Evolutionary conservation across 2,329 filamentous ascomycete species (phyloP), one percentile per base, ranked within the genome.

Genomic region (Xylaria sp.): DNA sequence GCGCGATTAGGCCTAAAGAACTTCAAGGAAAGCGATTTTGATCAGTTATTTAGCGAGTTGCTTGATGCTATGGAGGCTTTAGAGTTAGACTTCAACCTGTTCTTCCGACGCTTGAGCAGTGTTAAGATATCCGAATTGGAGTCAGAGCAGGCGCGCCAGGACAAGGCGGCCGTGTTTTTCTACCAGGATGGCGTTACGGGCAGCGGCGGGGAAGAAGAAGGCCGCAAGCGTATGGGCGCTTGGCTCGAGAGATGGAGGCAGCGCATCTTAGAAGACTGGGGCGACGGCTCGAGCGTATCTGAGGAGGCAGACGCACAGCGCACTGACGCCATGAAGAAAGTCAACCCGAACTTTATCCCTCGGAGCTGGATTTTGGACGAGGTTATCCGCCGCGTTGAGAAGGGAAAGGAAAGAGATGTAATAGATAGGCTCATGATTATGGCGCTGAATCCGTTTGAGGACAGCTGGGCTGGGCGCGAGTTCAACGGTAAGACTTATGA

Each of bases 321-420:
- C 64, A 85, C 88, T 61, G 76, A 73, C 31, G 86, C 85, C 12
- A 98, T 98, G 95, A 92, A 91, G 79, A 82, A 80, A 25, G 90
- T 94, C 21, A 99, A 99, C 73, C 95, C 95, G 2, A 97, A 92
- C 79, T 99, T 99, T 72, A 82, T 97, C 0, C 92, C 95, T 0
- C 86, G 93, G 49, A 89, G 91, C 17, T 99, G 94, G 94, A 87
- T 99, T 54, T 82, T 99, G 19, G 94, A 98, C 74, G 95, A 99
- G 77, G 76, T 99, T 14, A 98, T 99, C 68, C 87, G 90, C 47
- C 86, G 92, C 9, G 94, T 98, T 0, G 92, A 98, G 77, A 92
- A 92, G 74, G 87, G 89, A 54, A 87, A 88, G 2, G 94, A 99
- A 72, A 83, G 92, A 58, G 89, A 93, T 8, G 88, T 98, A 37